Evolutionary conservation across 1,284 basidiomycete genomes (phyloP).

Genomic region (Exobasidium cylindrosporum): DNA sequence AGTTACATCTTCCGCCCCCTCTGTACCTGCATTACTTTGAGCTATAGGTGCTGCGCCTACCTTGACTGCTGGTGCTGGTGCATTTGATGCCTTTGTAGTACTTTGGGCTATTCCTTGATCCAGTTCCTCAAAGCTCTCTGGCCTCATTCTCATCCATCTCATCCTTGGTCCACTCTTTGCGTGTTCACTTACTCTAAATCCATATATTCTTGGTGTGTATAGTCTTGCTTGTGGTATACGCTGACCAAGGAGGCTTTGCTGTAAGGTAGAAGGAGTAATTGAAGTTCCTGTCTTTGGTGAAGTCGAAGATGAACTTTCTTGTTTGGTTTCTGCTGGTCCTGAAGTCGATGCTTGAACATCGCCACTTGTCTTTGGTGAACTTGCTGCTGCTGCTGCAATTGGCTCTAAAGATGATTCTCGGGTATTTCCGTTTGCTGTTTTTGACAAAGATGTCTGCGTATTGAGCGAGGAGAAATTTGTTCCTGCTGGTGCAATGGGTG

Average conservation of each 20-base stretch:
- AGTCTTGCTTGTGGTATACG: conserved; percentile 59
- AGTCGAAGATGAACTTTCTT: not conserved
- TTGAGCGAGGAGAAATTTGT: conserved; percentile 16
- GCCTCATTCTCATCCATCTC: conserved; percentile 88
- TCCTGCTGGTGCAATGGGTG: conserved; percentile 39
- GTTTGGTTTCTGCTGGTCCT: not conserved
- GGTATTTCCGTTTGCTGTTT: conserved; percentile 4
- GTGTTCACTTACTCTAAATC: conserved; percentile 62
- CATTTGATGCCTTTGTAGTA: not conserved
- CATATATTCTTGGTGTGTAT: conserved; percentile 91
- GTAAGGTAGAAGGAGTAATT: conserved; percentile 21
- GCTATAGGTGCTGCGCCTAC: not conserved
- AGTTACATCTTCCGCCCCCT: not conserved
- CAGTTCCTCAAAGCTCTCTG: conserved; percentile 73
- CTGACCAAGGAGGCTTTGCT: conserved; percentile 36
- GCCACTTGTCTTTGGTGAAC: conserved; percentile 1
- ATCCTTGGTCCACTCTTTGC: conserved; percentile 87
- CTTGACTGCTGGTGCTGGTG: not conserved
- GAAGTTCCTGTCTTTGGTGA: not conserved
- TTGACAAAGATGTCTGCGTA: conserved; percentile 12
- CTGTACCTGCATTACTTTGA: not conserved
- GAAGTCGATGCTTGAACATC: not conserved
- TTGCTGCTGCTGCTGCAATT: conserved; percentile 15
- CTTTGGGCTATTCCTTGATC: conserved; percentile 57
- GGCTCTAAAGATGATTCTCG: conserved; percentile 13